Evolutionary conservation across 83 land plant genomes (phyloP), one percentile per base, ranked within the genome.

Genomic region (Diphasiastrum complanatum): DNA sequence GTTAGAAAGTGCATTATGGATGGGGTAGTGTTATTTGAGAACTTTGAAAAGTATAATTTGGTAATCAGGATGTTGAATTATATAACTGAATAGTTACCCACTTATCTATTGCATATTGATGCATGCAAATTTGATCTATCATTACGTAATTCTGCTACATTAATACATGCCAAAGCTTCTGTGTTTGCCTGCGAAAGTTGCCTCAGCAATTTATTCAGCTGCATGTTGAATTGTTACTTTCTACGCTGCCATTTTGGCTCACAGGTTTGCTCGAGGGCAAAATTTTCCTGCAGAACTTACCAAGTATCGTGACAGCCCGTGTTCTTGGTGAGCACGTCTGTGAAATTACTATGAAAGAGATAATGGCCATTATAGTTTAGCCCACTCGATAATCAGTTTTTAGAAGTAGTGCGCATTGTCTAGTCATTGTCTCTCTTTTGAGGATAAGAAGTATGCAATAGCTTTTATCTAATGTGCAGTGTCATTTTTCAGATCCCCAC

Each of bases 261-360:
- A 33, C 83, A 91, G 97, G 86, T 69, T 71, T 93, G 58, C 87
- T 93, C 49, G 78, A 79, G 61, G 98, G 98, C 26, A 85, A 88
- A 43, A 83, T 93, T 16, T 93, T 93, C 66, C 85, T 93, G 33
- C 98, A 93, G 58, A 93, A 93, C 56, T 79, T 93, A 40, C 98
- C 98, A 49, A 93, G 98, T 69, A 80, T 93, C 50, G 63, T 89
- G 37, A 70, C 96, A 47, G 96, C 96, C 37, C 85, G 61, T 67
- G 91, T 84, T 14, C 72, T 91, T 64, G 97, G 97, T 91, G 29
- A 38, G 43, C 8, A 8, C 43, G 14, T 8, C 12, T 38, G 8
- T 38, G 43, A 38, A n/a, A n/a, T n/a, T n/a, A n/a, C n/a, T n/a
- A n/a, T n/a, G n/a, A n/a, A n/a, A n/a, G n/a, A n/a, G n/a, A n/a